Evolutionary conservation across 2,329 filamentous ascomycete genomes (phyloP).

Genomic region (Monosporascus sp.): DNA sequence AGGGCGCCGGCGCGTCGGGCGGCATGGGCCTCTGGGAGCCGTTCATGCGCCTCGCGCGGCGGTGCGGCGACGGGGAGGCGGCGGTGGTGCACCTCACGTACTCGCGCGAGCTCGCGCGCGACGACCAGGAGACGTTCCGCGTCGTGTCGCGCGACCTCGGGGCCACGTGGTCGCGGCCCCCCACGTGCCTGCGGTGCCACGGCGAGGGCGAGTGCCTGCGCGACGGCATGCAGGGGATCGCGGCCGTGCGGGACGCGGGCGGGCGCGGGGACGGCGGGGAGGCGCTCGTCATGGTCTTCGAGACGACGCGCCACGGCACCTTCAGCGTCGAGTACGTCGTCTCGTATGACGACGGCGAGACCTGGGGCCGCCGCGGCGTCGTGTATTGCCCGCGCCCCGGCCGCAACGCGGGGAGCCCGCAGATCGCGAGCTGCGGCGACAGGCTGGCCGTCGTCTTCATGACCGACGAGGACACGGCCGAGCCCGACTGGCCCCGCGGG

Average conservation of each 20-base stretch:
- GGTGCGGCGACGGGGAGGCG: slow-evolving; percentile 31
- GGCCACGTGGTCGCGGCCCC: slow-evolving; percentile 33
- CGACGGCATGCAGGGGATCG: slow-evolving; percentile 42
- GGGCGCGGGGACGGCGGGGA: slow-evolving; percentile 28
- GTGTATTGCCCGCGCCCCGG: slow-evolving; percentile 32
- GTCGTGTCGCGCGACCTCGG: slow-evolving; percentile 39
- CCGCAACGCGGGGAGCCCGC: slow-evolving; percentile 41
- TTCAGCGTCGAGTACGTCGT: slow-evolving; percentile 41
- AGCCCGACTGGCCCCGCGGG: slow-evolving; percentile 33
- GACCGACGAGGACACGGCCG: slow-evolving; percentile 38
- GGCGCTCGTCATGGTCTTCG: slow-evolving; percentile 40
- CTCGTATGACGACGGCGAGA: slow-evolving; percentile 38
- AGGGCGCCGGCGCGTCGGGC: slow-evolving; percentile 31
- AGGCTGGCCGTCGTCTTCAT: slow-evolving; percentile 40
- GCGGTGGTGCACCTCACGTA: slow-evolving; percentile 39
- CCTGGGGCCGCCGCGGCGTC: slow-evolving; percentile 35
- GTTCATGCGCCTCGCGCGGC: slow-evolving; percentile 37
- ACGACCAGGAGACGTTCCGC: slow-evolving; percentile 46
- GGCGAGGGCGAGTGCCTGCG: slow-evolving; percentile 29
- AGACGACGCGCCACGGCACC: slow-evolving; percentile 35
- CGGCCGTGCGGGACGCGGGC: slow-evolving; percentile 15
- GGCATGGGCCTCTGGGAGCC: slow-evolving; percentile 47
- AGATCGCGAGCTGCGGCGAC: slow-evolving; percentile 37
- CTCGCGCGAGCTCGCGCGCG: slow-evolving; percentile 39
- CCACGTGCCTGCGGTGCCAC: slow-evolving; percentile 35